Conservation (phyloP, 2,329 filamentous ascomycete genomes). For the Colletotrichum aenigma region DNA sequence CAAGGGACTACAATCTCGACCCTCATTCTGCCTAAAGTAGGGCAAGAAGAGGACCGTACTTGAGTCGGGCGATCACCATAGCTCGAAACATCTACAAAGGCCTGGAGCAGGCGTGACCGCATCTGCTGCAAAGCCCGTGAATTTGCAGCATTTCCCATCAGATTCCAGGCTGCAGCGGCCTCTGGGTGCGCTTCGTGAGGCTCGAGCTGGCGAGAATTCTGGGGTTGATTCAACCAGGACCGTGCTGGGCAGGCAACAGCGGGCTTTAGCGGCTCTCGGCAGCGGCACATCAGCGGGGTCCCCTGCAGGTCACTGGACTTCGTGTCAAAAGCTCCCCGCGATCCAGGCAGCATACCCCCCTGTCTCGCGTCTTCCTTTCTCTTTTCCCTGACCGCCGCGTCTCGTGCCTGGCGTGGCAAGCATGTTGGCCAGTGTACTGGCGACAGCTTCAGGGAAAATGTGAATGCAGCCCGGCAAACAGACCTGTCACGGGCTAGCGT, state of each 20-base stretch:
- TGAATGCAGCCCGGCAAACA: neutral
- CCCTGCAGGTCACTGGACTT: slow-evolving; percentile 16
- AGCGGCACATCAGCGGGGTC: neutral
- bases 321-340: slow-evolving; percentile 2
- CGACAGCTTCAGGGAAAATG: neutral
- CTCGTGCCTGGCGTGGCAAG: neutral
- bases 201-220: neutral
- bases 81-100: neutral
- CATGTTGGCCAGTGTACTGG: neutral
- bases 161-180: slow-evolving; percentile 1
- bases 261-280: neutral
- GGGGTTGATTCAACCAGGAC: neutral
- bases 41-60: neutral
- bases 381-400: neutral
- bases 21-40: neutral
- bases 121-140: neutral
- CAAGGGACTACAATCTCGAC: neutral
- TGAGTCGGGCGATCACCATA: neutral
- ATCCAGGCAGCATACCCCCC: slow-evolving; percentile 19
- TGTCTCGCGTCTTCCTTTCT: neutral
- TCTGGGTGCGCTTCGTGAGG: neutral
- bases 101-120: neutral
- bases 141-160: neutral
- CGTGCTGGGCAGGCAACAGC: slow-evolving; percentile 12
- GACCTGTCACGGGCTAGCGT: neutral